Evolutionary conservation across 169 alveolate species (phyloP), one percentile per base, ranked within the genome.

Genomic region (Eimeria falciformis): DNA sequence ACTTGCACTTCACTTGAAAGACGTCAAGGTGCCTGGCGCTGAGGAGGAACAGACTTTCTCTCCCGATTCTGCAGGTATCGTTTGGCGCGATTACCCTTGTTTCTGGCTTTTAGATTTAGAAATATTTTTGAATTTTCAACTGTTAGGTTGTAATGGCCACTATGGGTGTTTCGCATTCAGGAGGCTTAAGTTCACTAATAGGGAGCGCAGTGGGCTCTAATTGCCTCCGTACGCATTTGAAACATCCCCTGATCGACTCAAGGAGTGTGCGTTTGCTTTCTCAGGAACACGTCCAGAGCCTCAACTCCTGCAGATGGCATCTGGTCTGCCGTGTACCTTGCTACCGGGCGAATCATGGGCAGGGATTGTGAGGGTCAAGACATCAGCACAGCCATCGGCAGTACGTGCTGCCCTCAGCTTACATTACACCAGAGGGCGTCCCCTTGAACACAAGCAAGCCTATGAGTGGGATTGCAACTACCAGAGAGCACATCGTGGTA

Each of bases 271-370:
- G 40, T 33, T 33, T 33, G 40, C 65, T 1, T 27, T 29, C 33
- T 75, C 90, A 81, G 90, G 45, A 14, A 55, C 23, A 18, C 14
- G 58, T 4, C n/a, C 33, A 11, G 62, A 27, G 58, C 90, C 14
- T 33, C 53, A 40, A n/a, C 78, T 81, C 50, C n/a, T 65, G 25
- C 27, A 46, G 50, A 81, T 56, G 37, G 33, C 90, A 55, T 75
- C 90, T 6, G 90, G 56, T 29, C 78, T 81, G 43, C 90, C 90
- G 47, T 81, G 90, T 17, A 55, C 62, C 18, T 46, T 81, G 55
- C 77, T 81, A n/a, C 90, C 90, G 77, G 77, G 77, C 77, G 90
- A 81, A 37, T 55, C 90, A 14, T 81, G 90, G 90, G 53, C 90
- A 56, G 90, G 90, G 56, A 29, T 81, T 81, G 47, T 75, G 75